Conservation (phyloP, 495 filamentous ascomycete species). For the Hyaloscypha hepaticicola region DNA sequence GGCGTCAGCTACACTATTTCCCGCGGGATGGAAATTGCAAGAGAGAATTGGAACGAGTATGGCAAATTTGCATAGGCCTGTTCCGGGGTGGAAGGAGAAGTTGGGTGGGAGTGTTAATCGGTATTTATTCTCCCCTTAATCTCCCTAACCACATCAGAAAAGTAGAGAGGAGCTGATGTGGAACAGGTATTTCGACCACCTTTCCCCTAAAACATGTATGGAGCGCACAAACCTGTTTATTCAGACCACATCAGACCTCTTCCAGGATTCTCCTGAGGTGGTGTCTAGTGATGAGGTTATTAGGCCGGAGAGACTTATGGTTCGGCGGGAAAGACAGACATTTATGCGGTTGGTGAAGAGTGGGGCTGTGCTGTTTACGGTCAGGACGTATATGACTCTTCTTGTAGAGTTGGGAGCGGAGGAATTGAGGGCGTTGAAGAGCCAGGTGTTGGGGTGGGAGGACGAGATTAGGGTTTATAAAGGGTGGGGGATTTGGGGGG, state of each 20-base stretch:
- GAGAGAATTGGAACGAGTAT: slow-evolving; percentile 56
- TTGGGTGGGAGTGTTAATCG: slow-evolving; percentile 51
- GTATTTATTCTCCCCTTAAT: slow-evolving; percentile 36
- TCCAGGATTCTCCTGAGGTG: slow-evolving; percentile 44
- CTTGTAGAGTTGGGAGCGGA: slow-evolving; percentile 34
- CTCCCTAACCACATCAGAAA: neutral
- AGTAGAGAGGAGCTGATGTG: neutral
- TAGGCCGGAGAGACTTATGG: slow-evolving; percentile 43
- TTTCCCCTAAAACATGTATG: slow-evolving; percentile 48
- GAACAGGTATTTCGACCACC: slow-evolving; percentile 47
- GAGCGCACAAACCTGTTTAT: slow-evolving; percentile 56
- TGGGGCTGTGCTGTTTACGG: slow-evolving; percentile 51
- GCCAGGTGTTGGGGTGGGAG: slow-evolving; percentile 53
- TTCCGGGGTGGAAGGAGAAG: slow-evolving; percentile 55
- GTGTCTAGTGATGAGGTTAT: slow-evolving; percentile 38
- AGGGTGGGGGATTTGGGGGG: slow-evolving; percentile 50
- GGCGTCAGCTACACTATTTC: slow-evolving; percentile 58
- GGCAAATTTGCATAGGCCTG: slow-evolving; percentile 49
- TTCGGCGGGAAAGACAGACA: slow-evolving; percentile 56
- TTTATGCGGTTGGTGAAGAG: slow-evolving; percentile 51
- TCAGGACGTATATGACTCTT: slow-evolving; percentile 50
- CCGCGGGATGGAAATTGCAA: slow-evolving; percentile 55
- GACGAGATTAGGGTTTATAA: slow-evolving; percentile 53
- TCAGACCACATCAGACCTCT: slow-evolving; percentile 45
- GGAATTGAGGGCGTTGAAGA: slow-evolving; percentile 46